Conservation (phyloP, 768 basidiomycete species). For the Heimioporus sp. region DNA sequence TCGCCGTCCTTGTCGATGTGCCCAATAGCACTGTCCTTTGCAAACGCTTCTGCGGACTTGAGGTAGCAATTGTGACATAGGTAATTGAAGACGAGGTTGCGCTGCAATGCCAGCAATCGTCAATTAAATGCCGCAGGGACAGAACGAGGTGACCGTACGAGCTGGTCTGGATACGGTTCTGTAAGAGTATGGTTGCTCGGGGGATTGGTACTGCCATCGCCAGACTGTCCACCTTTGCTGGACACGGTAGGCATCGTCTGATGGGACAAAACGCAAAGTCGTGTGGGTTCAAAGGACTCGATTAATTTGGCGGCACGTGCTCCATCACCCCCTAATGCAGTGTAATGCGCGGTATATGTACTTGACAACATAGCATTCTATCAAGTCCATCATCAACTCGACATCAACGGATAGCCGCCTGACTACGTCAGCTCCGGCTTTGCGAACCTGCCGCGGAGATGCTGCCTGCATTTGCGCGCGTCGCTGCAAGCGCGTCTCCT, state of each 20-base stretch:
- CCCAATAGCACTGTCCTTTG: constrained; percentile 56
- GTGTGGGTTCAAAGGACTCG: background rate
- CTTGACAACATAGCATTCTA: background rate
- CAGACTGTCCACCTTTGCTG: constrained; percentile 17
- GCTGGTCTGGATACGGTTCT: constrained; percentile 41
- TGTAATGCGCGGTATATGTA: background rate
- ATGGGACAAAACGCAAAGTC: background rate
- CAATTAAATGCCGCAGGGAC: background rate
- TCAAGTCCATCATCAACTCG: background rate
- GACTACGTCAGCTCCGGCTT: constrained; percentile 36
- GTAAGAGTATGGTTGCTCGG: constrained; percentile 25
- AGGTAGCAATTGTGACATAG: constrained; percentile 72
- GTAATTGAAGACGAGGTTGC: constrained; percentile 71
- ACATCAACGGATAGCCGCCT: background rate
- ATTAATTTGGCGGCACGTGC: constrained; percentile 13
- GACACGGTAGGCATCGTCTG: constrained; percentile 11
- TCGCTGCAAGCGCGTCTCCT: constrained; percentile 36
- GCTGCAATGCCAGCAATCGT: constrained; percentile 37
- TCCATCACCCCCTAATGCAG: background rate
- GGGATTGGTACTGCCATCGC: constrained; percentile 1
- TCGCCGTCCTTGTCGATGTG: constrained; percentile 72
- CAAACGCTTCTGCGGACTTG: constrained; percentile 68
- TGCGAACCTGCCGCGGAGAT: constrained; percentile 29
- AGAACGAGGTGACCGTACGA: constrained; percentile 33
- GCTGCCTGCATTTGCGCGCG: constrained; percentile 23